These are phyloP conservation scores for Cyclotella kingstonii DNA, from an alignment of 108 stramenopile genomes.

Conservation along the genomic window DNA sequence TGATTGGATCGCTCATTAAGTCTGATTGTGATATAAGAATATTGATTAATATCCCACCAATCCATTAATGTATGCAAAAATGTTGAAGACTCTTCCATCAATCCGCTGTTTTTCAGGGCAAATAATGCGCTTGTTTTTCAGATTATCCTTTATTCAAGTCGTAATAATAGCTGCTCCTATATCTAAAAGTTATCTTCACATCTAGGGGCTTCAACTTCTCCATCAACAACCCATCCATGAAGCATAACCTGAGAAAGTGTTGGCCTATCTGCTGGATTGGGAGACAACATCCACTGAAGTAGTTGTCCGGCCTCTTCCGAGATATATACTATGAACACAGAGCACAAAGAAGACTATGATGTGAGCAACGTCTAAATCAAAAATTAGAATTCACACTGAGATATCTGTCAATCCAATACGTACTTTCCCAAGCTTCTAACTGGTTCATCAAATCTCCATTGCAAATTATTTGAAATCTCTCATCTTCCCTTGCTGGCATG, in stretches of 20 bases:
- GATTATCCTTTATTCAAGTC: too few species aligned
- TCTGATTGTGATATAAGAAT: too few species aligned
- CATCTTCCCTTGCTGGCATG: slow-evolving; percentile 64
- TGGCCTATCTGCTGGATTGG: slow-evolving; percentile 48
- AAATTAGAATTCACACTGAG: neutral
- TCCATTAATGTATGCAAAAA: too few species aligned
- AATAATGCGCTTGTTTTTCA: too few species aligned
- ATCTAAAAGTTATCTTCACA: slow-evolving; percentile 3
- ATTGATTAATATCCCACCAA: too few species aligned
- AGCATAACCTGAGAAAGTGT: slow-evolving; percentile 52
- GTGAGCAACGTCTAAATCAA: too few species aligned
- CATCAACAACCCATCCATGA: slow-evolving; percentile 54
- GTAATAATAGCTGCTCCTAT: too few species aligned
- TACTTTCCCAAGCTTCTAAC: slow-evolving; percentile 70
- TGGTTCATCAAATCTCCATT: slow-evolving; percentile 65
- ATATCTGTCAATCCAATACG: neutral
- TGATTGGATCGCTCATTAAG: too few species aligned
- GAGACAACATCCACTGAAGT: slow-evolving; percentile 54
- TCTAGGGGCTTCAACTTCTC: slow-evolving; percentile 29
- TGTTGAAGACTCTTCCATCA: too few species aligned
- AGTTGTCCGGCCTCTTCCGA: slow-evolving; percentile 45
- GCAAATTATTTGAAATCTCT: slow-evolving; percentile 79
- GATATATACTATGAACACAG: slow-evolving; percentile 19
- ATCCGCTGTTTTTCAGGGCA: too few species aligned
- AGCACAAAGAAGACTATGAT: too few species aligned